Evolutionary conservation across 2,329 filamentous ascomycete genomes (phyloP), one percentile per base, ranked within the genome.

Genomic region (Pseudogymnoascus sp.): DNA sequence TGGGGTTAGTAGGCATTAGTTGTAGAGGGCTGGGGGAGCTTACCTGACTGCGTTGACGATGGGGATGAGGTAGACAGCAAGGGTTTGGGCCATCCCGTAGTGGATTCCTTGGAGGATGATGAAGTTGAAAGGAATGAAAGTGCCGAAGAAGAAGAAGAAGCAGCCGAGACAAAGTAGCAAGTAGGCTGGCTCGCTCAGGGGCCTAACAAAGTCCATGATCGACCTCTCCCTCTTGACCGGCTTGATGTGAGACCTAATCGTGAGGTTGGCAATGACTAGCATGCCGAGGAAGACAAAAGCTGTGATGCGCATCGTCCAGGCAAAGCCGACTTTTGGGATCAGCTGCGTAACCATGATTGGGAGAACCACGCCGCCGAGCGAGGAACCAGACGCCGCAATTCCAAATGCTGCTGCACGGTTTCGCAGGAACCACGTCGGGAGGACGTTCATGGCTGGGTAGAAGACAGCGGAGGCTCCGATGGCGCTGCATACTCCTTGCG

Each of bases 261-360:
- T 81, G 4, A 82, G 58, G 62, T 77, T 78, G 35, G 79, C 75
- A 59, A 84, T 72, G 59, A 74, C 67, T 57, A 82, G 72, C 64
- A 85, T 73, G 5, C 70, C 75, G 2, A 86, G 72, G 52, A 85
- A 79, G 33, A 84, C 65, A 64, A 86, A 84, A 0, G 78, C 76
- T 21, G 73, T 74, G 55, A 77, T 77, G 7, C 82, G 75, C 74
- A 85, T 82, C 0, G 79, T 72, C 83, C 81, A 85, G 37, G 73
- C 68, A 65, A 82, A 81, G 33, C 81, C 79, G 58, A 83, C 73
- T 55, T 74, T 33, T 0, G 73, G 73, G 48, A 85, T 79, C 19
- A 86, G 70, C 33, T 76, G 76, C 1, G 76, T 71, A 10, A 84
- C 76, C 77, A 86, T 82, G 65, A 85, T 83, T 0, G 83, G 83